These are phyloP conservation scores for Rhynchosporium secalis DNA, from an alignment of 2,329 filamentous ascomycete species.

Conservation along the genomic window DNA sequence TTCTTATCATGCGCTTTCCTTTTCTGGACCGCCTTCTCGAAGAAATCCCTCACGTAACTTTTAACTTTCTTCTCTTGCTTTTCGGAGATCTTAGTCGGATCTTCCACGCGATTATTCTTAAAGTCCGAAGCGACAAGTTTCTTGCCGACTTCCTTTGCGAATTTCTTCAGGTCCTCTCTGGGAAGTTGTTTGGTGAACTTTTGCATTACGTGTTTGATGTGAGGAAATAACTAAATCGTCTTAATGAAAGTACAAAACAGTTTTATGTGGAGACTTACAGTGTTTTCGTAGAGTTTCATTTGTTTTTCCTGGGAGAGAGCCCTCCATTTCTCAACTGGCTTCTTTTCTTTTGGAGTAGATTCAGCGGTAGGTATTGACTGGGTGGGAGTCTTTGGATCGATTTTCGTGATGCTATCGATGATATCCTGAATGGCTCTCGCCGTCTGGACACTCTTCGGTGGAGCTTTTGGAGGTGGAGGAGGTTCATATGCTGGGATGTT, in stretches of 20 bases:
- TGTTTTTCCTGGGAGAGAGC: slow-evolving; percentile 76
- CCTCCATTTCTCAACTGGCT: slow-evolving; percentile 71
- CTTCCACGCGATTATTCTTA: slow-evolving; percentile 81
- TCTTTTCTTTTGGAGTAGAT: slow-evolving; percentile 55
- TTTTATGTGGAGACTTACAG: slow-evolving; percentile 57
- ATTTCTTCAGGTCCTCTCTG: slow-evolving; percentile 69
- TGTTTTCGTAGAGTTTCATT: slow-evolving; percentile 93
- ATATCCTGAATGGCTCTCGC: slow-evolving; percentile 79
- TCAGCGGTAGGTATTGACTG: slow-evolving; percentile 61
- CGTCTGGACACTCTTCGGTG: slow-evolving; percentile 45
- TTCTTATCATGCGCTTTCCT: slow-evolving; percentile 69
- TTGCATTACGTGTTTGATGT: slow-evolving; percentile 81
- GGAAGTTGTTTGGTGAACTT: slow-evolving; percentile 86
- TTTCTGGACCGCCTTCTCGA: slow-evolving; percentile 82
- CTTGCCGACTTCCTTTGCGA: slow-evolving; percentile 71
- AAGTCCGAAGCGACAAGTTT: slow-evolving; percentile 91
- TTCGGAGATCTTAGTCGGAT: slow-evolving; percentile 74
- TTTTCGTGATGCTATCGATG: slow-evolving; percentile 78
- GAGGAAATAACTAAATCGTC: slow-evolving; percentile 67
- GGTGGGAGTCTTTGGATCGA: slow-evolving; percentile 44
- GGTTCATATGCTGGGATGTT: slow-evolving; percentile 66
- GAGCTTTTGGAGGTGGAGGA: slow-evolving; percentile 56
- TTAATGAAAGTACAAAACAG: slow-evolving; percentile 24
- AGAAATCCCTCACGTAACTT: slow-evolving; percentile 78
- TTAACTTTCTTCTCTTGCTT: slow-evolving; percentile 83